A percentile compares a stretch with the other conserved stretches of the same genome.
These are phyloP conservation scores for Aspergillus awamori DNA, from an alignment of 2,329 filamentous ascomycete species.

Conservation along the genomic window DNA sequence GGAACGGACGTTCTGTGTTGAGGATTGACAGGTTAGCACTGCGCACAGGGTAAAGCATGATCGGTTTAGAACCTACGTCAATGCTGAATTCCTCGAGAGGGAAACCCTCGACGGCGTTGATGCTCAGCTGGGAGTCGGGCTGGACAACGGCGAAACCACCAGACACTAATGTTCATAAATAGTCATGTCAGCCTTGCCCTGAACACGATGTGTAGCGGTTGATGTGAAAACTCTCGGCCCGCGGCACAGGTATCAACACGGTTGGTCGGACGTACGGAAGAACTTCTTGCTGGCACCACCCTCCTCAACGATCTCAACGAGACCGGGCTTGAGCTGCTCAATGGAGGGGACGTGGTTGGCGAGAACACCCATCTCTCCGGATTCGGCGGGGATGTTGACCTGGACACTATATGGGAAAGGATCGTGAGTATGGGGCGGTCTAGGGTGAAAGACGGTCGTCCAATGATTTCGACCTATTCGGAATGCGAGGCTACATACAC, in stretches of 20 bases:
- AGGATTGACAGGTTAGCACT: conserved; percentile 13
- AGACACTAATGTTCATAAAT: conserved; percentile 65
- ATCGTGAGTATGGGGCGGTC: conserved; percentile 49
- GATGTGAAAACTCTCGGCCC: background rate
- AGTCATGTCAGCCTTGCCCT: conserved; percentile 23
- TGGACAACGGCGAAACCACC: conserved; percentile 97
- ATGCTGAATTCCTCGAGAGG: conserved; percentile 93
- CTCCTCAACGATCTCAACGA: conserved; percentile 96
- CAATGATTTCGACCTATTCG: conserved; percentile 10
- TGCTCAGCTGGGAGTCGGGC: conserved; percentile 91
- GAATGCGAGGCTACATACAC: conserved; percentile 58
- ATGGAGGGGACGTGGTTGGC: conserved; percentile 98
- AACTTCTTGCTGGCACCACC: conserved; percentile 87
- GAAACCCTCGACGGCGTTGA: conserved; percentile 97
- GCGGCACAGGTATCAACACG: conserved; percentile 14
- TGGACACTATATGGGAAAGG: conserved; percentile 77
- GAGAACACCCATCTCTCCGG: conserved; percentile 98
- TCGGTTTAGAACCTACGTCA: conserved; percentile 57
- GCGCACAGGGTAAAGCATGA: background rate
- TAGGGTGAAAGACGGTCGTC: conserved; percentile 22
- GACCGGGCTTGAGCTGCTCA: conserved; percentile 96
- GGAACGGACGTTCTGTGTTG: conserved; percentile 69
- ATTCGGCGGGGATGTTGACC: conserved; percentile 98
- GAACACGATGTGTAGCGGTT: background rate
- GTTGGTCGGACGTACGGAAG: conserved; percentile 74